A percentile compares a stretch with the other conserved stretches of the same genome.
Evolutionary conservation across 306 rosid genomes (phyloP).

Genomic region (Macrotyloma uniflorum): DNA sequence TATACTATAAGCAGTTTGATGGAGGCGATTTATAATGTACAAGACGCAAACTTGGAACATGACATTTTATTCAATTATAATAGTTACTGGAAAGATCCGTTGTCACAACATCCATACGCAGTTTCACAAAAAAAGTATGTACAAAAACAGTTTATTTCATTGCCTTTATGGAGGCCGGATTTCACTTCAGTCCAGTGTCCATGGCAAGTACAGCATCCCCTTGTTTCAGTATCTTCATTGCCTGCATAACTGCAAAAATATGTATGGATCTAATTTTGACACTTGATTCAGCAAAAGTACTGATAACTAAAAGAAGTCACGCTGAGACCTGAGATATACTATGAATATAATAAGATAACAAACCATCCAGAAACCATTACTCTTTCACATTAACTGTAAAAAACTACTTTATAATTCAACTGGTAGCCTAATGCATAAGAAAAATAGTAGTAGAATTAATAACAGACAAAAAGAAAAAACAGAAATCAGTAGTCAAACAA

Average conservation of each 20-base stretch:
- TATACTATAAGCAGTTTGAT: not conserved
- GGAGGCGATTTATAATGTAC: not conserved
- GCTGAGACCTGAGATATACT: not conserved
- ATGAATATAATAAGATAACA: too few species aligned
- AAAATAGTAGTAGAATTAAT: not conserved
- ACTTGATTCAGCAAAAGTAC: not conserved
- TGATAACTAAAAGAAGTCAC: not conserved
- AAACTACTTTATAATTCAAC: not conserved
- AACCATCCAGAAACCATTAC: not conserved
- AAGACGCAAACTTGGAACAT: not conserved
- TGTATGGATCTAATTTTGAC: not conserved
- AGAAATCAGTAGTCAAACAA: not conserved
- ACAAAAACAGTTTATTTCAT: constrained; percentile 12
- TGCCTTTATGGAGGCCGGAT: constrained; percentile 61
- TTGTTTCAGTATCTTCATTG: constrained; percentile 66
- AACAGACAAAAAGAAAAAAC: not conserved
- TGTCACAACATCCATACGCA: constrained; percentile 19
- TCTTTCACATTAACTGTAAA: not conserved
- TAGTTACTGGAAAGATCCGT: not conserved
- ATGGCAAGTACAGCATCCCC: constrained; percentile 69
- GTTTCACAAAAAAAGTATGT: constrained; percentile 14
- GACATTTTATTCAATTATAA: not conserved
- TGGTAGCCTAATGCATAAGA: not conserved
- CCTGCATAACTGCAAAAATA: constrained; percentile 57
- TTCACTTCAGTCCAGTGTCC: constrained; percentile 82